Base-by-base conservation (phyloP, 2,329 filamentous ascomycete species). In the Phyllosticta capitalensis region DNA sequence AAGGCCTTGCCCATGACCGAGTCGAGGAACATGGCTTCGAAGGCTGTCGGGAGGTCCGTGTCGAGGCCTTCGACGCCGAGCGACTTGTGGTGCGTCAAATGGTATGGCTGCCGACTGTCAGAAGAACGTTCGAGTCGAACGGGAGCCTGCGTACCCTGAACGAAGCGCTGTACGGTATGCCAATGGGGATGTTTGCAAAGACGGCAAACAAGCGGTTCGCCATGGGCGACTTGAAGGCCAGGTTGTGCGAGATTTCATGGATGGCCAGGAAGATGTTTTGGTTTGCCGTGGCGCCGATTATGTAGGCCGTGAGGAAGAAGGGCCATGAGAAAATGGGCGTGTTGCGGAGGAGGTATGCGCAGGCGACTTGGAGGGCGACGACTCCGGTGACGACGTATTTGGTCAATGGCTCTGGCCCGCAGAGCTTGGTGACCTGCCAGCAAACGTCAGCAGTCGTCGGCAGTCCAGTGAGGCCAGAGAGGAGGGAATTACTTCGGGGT, bases 181-280 rank as follows among this genome's bases (percentile, higher is more conserved):
- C 94, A 71, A 99, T 99, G 54, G 94, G 94, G 53, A 99, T 78
- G 74, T 99, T 99, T 63, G 94, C 94, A 71, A 96, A 84, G 62
- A 99, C 89, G 65, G 94, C 94, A 64, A 97, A 81, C 56, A 96
- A 71, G 20, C 94, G 82, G 76, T 99, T 99, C 62, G 85, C 86
- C 50, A 86, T 72, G 1, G 89, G 82, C 24, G 85, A 92, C 65
- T 84, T 85, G 80, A 97, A 97, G 38, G 92, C 94, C 63, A 99
- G 81, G 72, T 99, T 99, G 78, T 99, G 94, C 17, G 90, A 95
- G 73, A 99, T 97, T 76, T 99, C 94, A 78, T 99, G 94, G 70
- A 99, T 99, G 61, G 94, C 91, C 50, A 99, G 85, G 79, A 99
- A 99, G 55, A 97, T 83, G 75, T 99, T 99, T 80, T 99, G 94